These are phyloP conservation scores for Metschnikowia orientalis DNA, from an alignment of 805 yeast species.

Conservation along the genomic window DNA sequence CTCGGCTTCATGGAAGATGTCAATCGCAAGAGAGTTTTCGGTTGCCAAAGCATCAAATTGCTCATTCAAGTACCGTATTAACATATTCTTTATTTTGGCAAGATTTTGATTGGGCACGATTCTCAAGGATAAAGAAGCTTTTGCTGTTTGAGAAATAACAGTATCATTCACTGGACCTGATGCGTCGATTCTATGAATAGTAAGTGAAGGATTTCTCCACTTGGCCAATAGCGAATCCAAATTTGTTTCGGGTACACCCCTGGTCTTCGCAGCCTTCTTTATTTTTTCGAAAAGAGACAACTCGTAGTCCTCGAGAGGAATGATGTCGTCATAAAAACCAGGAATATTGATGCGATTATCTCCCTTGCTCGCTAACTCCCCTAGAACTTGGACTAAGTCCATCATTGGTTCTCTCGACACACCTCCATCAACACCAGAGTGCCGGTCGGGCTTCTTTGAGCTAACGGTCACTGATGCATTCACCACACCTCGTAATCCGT, in stretches of 20 bases:
- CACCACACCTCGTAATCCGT: slow-evolving; percentile 89
- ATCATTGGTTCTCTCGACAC: slow-evolving; percentile 82
- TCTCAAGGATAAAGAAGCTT: slow-evolving; percentile 74
- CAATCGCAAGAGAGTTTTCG: slow-evolving; percentile 56
- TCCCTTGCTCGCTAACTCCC: slow-evolving; percentile 51
- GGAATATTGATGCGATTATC: slow-evolving; percentile 54
- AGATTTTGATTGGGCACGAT: slow-evolving; percentile 86
- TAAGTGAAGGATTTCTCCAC: slow-evolving; percentile 89
- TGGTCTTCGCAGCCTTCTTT: slow-evolving; percentile 25
- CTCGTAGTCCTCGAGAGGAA: slow-evolving; percentile 56
- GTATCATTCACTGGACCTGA: slow-evolving; percentile 90
- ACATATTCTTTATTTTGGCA: slow-evolving; percentile 46
- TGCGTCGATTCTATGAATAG: slow-evolving; percentile 77
- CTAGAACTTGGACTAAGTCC: slow-evolving; percentile 71
- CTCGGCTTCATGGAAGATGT: slow-evolving; percentile 79
- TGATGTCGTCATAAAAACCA: slow-evolving; percentile 64
- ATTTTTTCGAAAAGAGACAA: slow-evolving; percentile 59
- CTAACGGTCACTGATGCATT: slow-evolving; percentile 69
- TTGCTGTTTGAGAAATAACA: slow-evolving; percentile 79
- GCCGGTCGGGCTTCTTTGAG: slow-evolving; percentile 81
- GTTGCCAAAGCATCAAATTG: slow-evolving; percentile 50
- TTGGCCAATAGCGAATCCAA: slow-evolving; percentile 58
- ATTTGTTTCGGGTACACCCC: slow-evolving; percentile 34
- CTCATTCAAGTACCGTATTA: slow-evolving; percentile 43
- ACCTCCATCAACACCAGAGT: slow-evolving; percentile 97